These are phyloP conservation scores for Exophiala spinifera DNA, from an alignment of 2,329 filamentous ascomycete species.

Conservation along the genomic window DNA sequence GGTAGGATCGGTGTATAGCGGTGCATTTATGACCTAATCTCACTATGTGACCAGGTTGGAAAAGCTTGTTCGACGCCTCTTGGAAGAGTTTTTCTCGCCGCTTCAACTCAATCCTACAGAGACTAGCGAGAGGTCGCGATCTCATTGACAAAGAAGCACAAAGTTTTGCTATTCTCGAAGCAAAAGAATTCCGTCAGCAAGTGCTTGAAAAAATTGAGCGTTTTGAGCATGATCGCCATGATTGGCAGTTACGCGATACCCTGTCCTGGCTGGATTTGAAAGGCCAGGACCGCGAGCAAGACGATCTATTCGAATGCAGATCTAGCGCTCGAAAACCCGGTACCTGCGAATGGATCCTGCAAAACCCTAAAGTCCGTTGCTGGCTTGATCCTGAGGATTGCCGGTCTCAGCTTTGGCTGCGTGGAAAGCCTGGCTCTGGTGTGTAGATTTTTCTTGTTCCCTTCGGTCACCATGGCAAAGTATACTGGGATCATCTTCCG, in stretches of 20 bases:
- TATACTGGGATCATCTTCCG: too few relatives aligned
- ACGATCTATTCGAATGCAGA: conserved; percentile 18
- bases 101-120: conserved; percentile 32
- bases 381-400: conserved; percentile 23
- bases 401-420: conserved; percentile 12
- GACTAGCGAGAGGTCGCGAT: conserved; percentile 27
- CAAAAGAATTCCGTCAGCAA: conserved; percentile 22
- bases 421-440: conserved; percentile 1
- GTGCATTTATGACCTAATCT: background rate
- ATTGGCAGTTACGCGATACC: conserved; percentile 11
- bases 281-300: conserved; percentile 26
- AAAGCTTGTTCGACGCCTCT: conserved; percentile 30
- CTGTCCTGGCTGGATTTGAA: conserved; percentile 15
- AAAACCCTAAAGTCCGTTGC: conserved; percentile 6
- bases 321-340: conserved; percentile 16
- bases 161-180: conserved; percentile 16
- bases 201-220: conserved; percentile 8
- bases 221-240: background rate
- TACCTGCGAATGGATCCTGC: conserved; percentile 30
- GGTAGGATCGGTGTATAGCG: conserved; percentile 5
- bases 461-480: too few relatives aligned
- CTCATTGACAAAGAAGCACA: conserved; percentile 27
- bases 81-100: conserved; percentile 33
- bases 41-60: conserved; percentile 29
- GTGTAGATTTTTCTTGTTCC: too few relatives aligned